Percentiles rank a stretch among this genome's conserved stretches.
Evolutionary conservation across 2,329 filamentous ascomycete species (phyloP).

Genomic region (Colletotrichum orchidophilum): DNA sequence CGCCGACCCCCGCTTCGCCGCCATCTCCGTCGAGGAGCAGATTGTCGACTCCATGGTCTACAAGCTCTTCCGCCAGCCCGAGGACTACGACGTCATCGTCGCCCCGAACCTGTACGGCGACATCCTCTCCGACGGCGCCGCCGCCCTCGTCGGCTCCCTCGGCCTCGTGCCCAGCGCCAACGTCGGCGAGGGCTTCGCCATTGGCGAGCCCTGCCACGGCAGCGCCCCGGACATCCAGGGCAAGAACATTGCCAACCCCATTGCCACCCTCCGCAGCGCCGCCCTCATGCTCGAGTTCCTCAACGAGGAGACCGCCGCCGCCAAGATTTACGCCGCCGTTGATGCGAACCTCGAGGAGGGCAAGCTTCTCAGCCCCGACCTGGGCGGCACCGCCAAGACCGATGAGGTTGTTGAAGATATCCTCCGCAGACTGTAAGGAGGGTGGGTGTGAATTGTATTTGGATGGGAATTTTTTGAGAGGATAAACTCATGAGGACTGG

Average conservation of each 20-base stretch:
- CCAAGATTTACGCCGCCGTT: slow-evolving; percentile 89
- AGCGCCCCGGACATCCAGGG: slow-evolving; percentile 96
- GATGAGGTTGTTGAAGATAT: slow-evolving; percentile 89
- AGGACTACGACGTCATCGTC: slow-evolving; percentile 96
- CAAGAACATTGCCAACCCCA: slow-evolving; percentile 91
- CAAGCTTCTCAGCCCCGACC: slow-evolving; percentile 84
- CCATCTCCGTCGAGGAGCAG: slow-evolving; percentile 86
- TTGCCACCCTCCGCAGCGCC: slow-evolving; percentile 90
- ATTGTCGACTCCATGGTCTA: slow-evolving; percentile 99
- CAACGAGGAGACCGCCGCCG: slow-evolving; percentile 85
- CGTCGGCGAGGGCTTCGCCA: slow-evolving; percentile 92
- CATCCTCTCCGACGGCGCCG: slow-evolving; percentile 94
- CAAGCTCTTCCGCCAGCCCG: slow-evolving; percentile 97
- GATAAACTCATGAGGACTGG: slow-evolving; percentile 7
- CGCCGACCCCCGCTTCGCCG: slow-evolving; percentile 68
- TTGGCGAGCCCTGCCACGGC: slow-evolving; percentile 97
- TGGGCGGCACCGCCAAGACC: slow-evolving; percentile 88
- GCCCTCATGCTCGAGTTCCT: slow-evolving; percentile 98
- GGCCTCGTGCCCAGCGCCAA: slow-evolving; percentile 96
- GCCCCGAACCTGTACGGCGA: slow-evolving; percentile 98
- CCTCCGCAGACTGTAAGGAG: slow-evolving; percentile 76
- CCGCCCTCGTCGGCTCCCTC: slow-evolving; percentile 85
- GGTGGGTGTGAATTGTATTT: not conserved
- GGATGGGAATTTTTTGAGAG: not conserved
- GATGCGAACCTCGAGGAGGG: slow-evolving; percentile 90